phyloP scores from a whole-genome alignment of 129 eudicot genomes.

The Apium graveolens region DNA sequence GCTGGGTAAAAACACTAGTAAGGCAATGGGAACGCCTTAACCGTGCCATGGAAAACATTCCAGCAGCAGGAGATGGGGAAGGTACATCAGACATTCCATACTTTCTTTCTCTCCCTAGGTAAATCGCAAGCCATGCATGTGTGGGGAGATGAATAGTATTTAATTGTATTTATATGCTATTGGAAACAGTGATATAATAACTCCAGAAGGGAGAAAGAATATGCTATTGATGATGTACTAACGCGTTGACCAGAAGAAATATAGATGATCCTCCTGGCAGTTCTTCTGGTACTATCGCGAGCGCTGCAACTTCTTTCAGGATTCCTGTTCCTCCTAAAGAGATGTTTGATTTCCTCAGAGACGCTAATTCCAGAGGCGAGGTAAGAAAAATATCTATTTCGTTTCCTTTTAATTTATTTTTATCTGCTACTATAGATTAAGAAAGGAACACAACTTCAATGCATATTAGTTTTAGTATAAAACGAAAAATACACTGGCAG shows the following conservation, averaged over 20 bases:
- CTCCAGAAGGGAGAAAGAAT: conserved; percentile 91
- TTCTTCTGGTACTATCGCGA: conserved; percentile 78
- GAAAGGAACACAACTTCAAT: background rate
- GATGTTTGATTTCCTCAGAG: conserved; percentile 73
- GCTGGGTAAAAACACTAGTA: conserved; percentile 75
- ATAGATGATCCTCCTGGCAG: conserved; percentile 92
- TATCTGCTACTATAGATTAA: background rate
- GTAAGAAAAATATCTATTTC: conserved; percentile 24
- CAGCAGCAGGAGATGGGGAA: conserved; percentile 56
- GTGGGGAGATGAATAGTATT: background rate
- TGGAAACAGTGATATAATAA: conserved; percentile 55
- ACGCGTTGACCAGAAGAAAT: conserved; percentile 80
- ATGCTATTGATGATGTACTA: conserved; percentile 68
- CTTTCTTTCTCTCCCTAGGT: too few species aligned
- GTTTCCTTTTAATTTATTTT: background rate
- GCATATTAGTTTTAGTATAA: too few species aligned
- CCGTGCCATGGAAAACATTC: conserved; percentile 72
- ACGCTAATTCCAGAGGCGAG: conserved; percentile 69
- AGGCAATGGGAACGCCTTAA: conserved; percentile 85
- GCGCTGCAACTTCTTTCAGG: conserved; percentile 96
- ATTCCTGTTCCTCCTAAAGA: conserved; percentile 70
- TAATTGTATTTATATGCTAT: background rate
- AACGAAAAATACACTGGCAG: background rate
- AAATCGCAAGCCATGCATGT: background rate
- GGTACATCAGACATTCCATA: conserved; percentile 26